A percentile compares a stretch with the other conserved stretches of the same genome.
Evolutionary conservation across 768 basidiomycete genomes (phyloP).

Genomic region (Paxillus involutus): DNA sequence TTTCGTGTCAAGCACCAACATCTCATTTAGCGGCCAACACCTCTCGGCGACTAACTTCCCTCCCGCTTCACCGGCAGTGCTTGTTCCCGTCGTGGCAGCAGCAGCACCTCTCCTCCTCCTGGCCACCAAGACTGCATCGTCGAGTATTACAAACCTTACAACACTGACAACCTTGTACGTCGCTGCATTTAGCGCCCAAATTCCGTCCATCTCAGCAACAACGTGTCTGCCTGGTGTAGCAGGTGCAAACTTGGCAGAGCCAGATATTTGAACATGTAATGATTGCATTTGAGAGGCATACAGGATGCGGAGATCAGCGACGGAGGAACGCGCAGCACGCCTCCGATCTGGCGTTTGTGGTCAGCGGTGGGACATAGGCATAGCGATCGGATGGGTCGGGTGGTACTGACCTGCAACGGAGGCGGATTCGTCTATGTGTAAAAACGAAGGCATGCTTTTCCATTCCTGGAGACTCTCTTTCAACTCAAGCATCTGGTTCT

Average conservation of each 20-base stretch:
- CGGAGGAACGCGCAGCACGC: slow-evolving; percentile 77
- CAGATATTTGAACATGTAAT: slow-evolving; percentile 87
- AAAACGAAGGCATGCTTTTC: slow-evolving; percentile 91
- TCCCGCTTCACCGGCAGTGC: slow-evolving; percentile 52
- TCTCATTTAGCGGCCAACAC: slow-evolving; percentile 92
- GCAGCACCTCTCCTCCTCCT: slow-evolving; percentile 66
- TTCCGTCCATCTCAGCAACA: slow-evolving; percentile 79
- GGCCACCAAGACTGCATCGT: slow-evolving; percentile 89
- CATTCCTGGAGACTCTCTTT: slow-evolving; percentile 94
- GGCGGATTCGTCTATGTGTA: slow-evolving; percentile 85
- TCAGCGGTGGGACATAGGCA: slow-evolving; percentile 4
- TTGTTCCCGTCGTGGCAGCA: slow-evolving; percentile 61
- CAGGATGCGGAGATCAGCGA: slow-evolving; percentile 92
- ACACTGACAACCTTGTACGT: slow-evolving; percentile 91
- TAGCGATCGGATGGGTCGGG: slow-evolving; percentile 34
- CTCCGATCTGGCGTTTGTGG: slow-evolving; percentile 43
- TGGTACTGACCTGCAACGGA: slow-evolving; percentile 49
- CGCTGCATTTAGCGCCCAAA: slow-evolving; percentile 85
- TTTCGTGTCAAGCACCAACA: slow-evolving; percentile 94
- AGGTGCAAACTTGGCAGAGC: slow-evolving; percentile 93
- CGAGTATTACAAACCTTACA: slow-evolving; percentile 87
- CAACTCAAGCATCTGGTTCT: slow-evolving; percentile 97
- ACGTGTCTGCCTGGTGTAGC: slow-evolving; percentile 90
- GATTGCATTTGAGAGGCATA: slow-evolving; percentile 95
- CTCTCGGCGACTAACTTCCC: slow-evolving; percentile 88